Evolutionary conservation across 805 yeast species (phyloP), one percentile per base, ranked within the genome.

Genomic region (Scheffersomyces ergatensis): DNA sequence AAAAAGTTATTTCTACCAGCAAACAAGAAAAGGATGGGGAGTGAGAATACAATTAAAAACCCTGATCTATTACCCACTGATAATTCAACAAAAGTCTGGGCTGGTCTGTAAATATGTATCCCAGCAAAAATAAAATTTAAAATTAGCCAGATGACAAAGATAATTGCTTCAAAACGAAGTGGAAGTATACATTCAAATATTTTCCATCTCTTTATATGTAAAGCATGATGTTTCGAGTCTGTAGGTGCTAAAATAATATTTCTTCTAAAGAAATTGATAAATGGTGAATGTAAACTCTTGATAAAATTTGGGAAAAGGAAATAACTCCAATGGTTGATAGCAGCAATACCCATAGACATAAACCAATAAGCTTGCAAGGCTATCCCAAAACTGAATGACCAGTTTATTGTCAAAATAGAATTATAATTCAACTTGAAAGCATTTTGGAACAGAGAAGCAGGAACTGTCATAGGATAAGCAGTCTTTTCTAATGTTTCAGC

Each of bases 1-100:
- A 85, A 65, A 18, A 86, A 77, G 50, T 83, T 86, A 58, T 85
- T 86, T 49, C 93, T 67, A 16, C 83, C 83, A 4, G 88, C 89
- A 59, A 85, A 82, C 37, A 83, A 57, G 43, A 77, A 75, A 12
- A 80, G 57, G 7, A 77, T 60, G 1, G 92, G 90, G 42, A 80
- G 67, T 26, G 78, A 41, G 37, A 76, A 77, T 19, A 77, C 62
- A 2, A 76, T 61, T 54, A 77, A 60, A 15, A 78, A 46, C 34
- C 79, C 85, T 3, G 77, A 60, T 57, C 87, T 67, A 53, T 78
- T 80, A 27, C 77, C 79, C n/a, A 82, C 60, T 41, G 62, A 61
- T 49, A 74, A 54, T 13, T 63, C 62, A 35, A 62, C 55, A 56
- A 50, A 76, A 60, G 55, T 49, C 58, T 38, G 40, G 35, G 21